Conservation (phyloP, 495 filamentous ascomycete genomes). For the Lepidopterella palustris region DNA sequence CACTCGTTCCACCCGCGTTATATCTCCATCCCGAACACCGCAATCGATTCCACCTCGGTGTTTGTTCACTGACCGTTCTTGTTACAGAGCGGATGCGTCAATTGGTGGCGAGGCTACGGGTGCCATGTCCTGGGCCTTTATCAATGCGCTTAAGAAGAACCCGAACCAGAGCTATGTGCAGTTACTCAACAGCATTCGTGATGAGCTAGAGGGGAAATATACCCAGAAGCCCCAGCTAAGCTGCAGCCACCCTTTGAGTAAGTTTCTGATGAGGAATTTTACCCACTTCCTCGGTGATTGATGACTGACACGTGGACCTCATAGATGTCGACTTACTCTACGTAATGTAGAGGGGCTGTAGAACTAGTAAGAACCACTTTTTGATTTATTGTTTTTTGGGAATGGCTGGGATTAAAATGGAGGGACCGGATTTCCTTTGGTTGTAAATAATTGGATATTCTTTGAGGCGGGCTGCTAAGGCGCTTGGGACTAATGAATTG, state of each 20-base stretch:
- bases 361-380: no score
- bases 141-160: conserved; percentile 89
- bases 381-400: no score
- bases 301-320: conserved; percentile 25
- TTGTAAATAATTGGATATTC: no score
- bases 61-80: conserved; percentile 17
- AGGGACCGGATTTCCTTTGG: no score
- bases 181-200: conserved; percentile 88
- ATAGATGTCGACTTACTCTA: conserved; percentile 59
- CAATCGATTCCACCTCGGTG: no score
- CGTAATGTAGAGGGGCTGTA: no score
- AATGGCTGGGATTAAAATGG: no score
- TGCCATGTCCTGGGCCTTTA: conserved; percentile 98
- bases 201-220: conserved; percentile 83
- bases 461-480: no score
- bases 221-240: conserved; percentile 95
- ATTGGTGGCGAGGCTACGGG: conserved; percentile 83
- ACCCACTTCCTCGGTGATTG: conserved; percentile 8
- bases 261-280: conserved; percentile 34
- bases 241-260: conserved; percentile 94
- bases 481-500: no score
- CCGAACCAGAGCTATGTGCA: conserved; percentile 97
- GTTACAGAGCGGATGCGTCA: conserved; percentile 50
- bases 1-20: not conserved
- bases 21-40: not conserved